Base-by-base conservation (phyloP, 441 rosid genomes). In the Pelargonium cotyledonis region DNA sequence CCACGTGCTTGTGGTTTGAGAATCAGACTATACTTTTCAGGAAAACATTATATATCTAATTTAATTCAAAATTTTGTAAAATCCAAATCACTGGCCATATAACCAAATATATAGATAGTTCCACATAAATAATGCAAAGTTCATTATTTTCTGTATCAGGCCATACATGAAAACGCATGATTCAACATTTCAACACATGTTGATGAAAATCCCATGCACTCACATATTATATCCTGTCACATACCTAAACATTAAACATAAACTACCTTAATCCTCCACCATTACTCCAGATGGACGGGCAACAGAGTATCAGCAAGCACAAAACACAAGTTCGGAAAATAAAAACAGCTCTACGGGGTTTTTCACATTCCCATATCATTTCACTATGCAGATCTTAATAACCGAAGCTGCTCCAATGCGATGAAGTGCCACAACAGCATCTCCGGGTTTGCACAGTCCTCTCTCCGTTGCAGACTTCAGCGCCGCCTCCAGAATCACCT, bases 361-460 rank as follows among this genome's bases (percentile, higher is more conserved):
- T 35, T 35, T 35, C 8, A 23, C 9, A 7, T 7, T 15, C 26
- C 14, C 63, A 10, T 8, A 68, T 85, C 84, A 91, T 80, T 89
- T 89, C 41, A 88, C 95, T 8, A 11, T 72, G 77, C 89, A 78
- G 82, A 94, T 91, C 88, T 94, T 94, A 88, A 94, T 91, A 2
- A 91, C 81, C 0, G 97, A 89, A 53, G 96, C 92, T 69, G 86
- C 79, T 76, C 89, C 99, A 16, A 91, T 73, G 0, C 99, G 89
- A 78, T 88, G 97, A 76, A 91, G 82, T 68, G 89, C 97, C 74
- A 91, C 96, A 31, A 86, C 88, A 0, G 96, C 88, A 71, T 94
- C 99, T 14, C 97, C 96, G 5, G 61, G 78, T 79, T 84, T 83
- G 80, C 99, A 91, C 21, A 94, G 78, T 46, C 86, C 88, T 76